Conservation (phyloP, 352 stramenopile species). For the Globisporangium recalcitrans region DNA sequence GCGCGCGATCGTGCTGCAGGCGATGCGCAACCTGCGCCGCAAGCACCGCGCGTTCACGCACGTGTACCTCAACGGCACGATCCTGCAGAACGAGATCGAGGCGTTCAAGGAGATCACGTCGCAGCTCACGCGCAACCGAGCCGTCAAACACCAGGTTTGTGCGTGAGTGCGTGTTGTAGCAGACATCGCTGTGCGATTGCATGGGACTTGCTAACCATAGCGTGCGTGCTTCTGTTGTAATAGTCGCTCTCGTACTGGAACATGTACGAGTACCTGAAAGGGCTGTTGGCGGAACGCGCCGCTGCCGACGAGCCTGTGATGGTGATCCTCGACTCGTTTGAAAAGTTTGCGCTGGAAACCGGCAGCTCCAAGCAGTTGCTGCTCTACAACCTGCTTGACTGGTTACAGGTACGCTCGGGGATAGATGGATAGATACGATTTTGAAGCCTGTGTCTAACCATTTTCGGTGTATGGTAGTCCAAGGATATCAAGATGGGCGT, state of each 20-base stretch:
- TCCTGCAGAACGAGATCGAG: conserved; percentile 80
- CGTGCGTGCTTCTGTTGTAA: background rate
- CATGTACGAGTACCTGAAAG: conserved; percentile 82
- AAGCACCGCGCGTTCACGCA: conserved; percentile 39
- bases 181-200: background rate
- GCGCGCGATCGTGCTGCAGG: conserved; percentile 44
- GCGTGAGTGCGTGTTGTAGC: too few species aligned
- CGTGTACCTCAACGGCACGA: conserved; percentile 74
- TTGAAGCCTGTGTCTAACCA: background rate
- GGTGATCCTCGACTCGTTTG: conserved; percentile 67
- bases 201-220: background rate
- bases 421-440: background rate
- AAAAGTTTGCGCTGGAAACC: conserved; percentile 65
- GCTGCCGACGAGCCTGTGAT: conserved; percentile 49
- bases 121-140: conserved; percentile 48
- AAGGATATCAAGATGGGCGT: conserved; percentile 79
- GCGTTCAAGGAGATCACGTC: conserved; percentile 79
- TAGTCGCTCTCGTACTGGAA: conserved; percentile 69
- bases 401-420: conserved; percentile 44
- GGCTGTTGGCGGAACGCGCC: conserved; percentile 51
- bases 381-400: conserved; percentile 83
- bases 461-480: conserved; percentile 24
- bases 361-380: conserved; percentile 71
- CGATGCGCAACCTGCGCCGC: conserved; percentile 42
- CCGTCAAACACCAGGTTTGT: conserved; percentile 55